Conservation (phyloP, 176 grass and related monocot species). For the Urochloa ruziziensis region DNA sequence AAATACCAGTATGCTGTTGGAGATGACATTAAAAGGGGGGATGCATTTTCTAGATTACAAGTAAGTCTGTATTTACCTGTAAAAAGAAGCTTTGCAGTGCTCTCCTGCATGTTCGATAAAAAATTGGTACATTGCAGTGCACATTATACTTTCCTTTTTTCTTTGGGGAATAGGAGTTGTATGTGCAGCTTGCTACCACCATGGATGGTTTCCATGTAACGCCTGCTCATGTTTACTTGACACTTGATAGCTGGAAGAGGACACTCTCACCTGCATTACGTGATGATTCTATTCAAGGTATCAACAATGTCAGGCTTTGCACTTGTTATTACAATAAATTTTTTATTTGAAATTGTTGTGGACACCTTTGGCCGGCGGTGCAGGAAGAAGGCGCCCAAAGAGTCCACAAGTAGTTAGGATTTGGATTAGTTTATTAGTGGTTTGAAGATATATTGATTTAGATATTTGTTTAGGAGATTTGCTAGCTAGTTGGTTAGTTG, state of each 20-base stretch:
- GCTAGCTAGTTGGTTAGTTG: no score
- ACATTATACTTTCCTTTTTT: not conserved
- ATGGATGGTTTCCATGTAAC: slow-evolving; percentile 51
- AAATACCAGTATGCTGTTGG: slow-evolving; percentile 92
- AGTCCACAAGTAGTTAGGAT: no score
- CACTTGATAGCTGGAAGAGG: slow-evolving; percentile 91
- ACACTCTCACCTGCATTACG: slow-evolving; percentile 84
- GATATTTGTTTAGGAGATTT: no score
- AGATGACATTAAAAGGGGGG: slow-evolving; percentile 79
- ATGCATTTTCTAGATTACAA: slow-evolving; percentile 85
- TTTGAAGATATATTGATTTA: no score
- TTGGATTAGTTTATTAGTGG: no score
- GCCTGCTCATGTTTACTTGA: slow-evolving; percentile 82
- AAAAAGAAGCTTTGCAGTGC: no score
- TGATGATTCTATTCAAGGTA: slow-evolving; percentile 91
- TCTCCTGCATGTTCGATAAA: no score
- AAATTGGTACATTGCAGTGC: not conserved
- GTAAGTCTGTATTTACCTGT: slow-evolving; percentile 37
- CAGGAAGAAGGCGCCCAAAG: no score
- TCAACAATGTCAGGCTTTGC: slow-evolving; percentile 5
- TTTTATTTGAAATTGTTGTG: slow-evolving; percentile 25
- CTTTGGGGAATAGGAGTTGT: slow-evolving; percentile 61
- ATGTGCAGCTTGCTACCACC: slow-evolving; percentile 58
- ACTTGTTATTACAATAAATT: not conserved
- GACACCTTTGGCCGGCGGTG: no score